Conservation (phyloP, 352 stramenopile species). For the Phytophthora fragariae region DNA sequence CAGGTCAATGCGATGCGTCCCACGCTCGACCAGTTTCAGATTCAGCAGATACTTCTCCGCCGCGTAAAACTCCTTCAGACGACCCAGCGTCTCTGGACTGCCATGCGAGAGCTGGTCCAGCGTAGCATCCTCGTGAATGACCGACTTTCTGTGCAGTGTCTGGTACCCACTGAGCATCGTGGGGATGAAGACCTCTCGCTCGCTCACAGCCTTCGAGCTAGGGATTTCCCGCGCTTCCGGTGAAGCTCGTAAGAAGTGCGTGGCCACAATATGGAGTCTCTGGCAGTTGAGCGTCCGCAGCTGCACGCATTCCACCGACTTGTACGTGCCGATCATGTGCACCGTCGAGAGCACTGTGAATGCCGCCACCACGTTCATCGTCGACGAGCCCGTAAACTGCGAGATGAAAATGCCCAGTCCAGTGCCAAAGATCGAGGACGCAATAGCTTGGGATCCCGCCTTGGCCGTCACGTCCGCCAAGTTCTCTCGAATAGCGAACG, state of each 20-base stretch:
- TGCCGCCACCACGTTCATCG: conserved; percentile 53
- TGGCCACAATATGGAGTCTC: conserved; percentile 62
- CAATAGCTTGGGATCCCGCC: conserved; percentile 94
- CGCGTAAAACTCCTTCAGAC: conserved; percentile 53
- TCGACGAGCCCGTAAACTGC: conserved; percentile 62
- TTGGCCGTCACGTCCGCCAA: conserved; percentile 98
- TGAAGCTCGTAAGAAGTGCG: conserved; percentile 47
- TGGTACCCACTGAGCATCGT: conserved; percentile 60
- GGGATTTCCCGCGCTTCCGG: conserved; percentile 25
- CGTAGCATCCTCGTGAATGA: conserved; percentile 57
- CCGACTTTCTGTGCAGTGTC: conserved; percentile 57
- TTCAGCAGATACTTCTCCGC: conserved; percentile 71
- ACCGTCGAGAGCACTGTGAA: conserved; percentile 61
- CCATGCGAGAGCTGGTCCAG: conserved; percentile 50
- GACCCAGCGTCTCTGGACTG: conserved; percentile 47
- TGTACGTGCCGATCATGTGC: conserved; percentile 71
- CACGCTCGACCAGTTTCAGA: conserved; percentile 26
- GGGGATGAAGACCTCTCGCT: conserved; percentile 67
- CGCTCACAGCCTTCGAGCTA: conserved; percentile 40
- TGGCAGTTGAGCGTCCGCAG: conserved; percentile 77
- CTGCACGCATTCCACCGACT: conserved; percentile 61
- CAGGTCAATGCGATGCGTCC: conserved; percentile 51
- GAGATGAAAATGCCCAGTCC: conserved; percentile 73
- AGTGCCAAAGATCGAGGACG: conserved; percentile 89
- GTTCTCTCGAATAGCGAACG: conserved; percentile 91